Evolutionary conservation across 306 rosid genomes (phyloP).

Genomic region (Gynostemma pentaphyllum): DNA sequence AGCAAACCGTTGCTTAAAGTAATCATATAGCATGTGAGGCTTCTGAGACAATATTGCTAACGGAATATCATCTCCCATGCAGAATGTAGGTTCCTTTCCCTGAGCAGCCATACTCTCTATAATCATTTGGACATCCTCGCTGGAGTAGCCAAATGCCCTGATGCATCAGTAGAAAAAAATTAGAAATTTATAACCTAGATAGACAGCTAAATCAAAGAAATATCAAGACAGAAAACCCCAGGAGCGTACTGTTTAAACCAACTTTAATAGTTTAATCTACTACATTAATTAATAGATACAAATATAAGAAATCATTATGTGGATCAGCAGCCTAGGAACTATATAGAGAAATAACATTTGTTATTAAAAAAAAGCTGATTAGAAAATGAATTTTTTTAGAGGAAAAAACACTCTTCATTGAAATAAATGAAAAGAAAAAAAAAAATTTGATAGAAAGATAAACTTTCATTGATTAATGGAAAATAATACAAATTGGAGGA

Average conservation of each 20-base stretch:
- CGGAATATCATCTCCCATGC: constrained; percentile 98
- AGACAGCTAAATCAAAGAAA: too few species aligned
- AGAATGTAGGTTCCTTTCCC: constrained; percentile 98
- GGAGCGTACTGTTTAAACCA: background rate
- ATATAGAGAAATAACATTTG: too few species aligned
- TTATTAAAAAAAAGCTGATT: too few species aligned
- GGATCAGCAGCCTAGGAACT: background rate
- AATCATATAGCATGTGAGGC: constrained; percentile 90
- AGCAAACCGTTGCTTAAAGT: constrained; percentile 95
- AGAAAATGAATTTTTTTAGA: too few species aligned
- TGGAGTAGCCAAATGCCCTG: constrained; percentile 99
- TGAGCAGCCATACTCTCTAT: constrained; percentile 93
- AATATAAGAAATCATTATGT: background rate
- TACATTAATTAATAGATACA: background rate
- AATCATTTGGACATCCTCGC: constrained; percentile 98
- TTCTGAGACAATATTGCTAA: constrained; percentile 84
- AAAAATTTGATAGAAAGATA: too few species aligned
- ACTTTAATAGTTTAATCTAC: background rate
- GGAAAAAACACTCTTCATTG: too few species aligned
- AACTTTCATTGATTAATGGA: too few species aligned
- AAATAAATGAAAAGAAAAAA: too few species aligned
- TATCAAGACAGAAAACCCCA: too few species aligned
- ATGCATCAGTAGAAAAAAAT: constrained; percentile 24
- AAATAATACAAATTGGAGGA: too few species aligned
- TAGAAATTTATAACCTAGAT: too few species aligned